Percentiles rank a stretch among this genome's conserved stretches.
These are phyloP conservation scores for Apiospora malaysiana DNA, from an alignment of 2,329 filamentous ascomycete species.

Conservation along the genomic window DNA sequence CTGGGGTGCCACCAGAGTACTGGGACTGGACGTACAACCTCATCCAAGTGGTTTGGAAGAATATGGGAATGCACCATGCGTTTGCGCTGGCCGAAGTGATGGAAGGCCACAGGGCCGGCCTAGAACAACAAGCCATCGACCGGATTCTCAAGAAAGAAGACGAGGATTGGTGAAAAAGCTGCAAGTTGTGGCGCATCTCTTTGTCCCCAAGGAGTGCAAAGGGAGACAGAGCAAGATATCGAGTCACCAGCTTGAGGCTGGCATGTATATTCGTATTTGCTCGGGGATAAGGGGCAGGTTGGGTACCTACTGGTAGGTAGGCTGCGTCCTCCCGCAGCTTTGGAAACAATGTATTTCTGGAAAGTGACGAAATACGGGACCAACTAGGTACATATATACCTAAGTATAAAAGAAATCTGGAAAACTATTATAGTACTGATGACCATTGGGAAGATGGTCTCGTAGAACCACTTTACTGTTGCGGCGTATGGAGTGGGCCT, in stretches of 20 bases:
- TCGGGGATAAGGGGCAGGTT: not conserved
- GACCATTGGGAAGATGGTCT: not conserved
- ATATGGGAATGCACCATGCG: constrained; percentile 59
- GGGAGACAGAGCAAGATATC: not conserved
- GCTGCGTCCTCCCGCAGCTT: not conserved
- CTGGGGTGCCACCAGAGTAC: constrained; percentile 48
- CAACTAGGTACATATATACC: not conserved
- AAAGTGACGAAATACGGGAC: not conserved
- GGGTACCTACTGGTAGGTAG: not conserved
- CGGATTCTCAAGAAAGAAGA: constrained; percentile 31
- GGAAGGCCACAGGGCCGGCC: constrained; percentile 37
- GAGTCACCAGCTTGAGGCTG: not conserved
- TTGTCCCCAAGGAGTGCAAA: not conserved
- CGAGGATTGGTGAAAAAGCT: constrained; percentile 25
- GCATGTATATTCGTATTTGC: not conserved
- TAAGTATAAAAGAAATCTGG: not conserved
- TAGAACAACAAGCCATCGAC: constrained; percentile 30
- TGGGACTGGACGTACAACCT: constrained; percentile 52
- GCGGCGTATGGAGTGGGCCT: not conserved
- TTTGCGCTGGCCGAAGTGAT: constrained; percentile 50
- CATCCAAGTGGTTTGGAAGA: constrained; percentile 55
- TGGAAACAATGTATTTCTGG: not conserved
- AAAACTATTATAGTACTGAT: not conserved
- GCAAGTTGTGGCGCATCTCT: not conserved
- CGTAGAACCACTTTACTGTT: too few relatives aligned